phyloP scores from a whole-genome alignment of 78 protist genomes.

The Dictyostelium citrinum region DNA sequence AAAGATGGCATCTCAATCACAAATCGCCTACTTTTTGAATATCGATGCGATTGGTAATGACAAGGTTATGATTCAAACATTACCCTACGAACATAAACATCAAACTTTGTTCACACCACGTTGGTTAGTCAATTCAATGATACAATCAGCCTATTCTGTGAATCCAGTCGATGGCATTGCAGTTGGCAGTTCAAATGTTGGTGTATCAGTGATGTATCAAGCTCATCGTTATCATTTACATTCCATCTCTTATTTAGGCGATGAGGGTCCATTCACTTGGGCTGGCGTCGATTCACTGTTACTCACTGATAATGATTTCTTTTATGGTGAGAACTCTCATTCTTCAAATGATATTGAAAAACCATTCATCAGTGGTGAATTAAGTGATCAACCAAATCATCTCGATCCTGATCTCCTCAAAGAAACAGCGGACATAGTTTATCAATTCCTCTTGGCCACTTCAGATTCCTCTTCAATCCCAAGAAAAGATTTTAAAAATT shows the following conservation, averaged over 20 bases:
- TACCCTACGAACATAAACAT: slow-evolving; percentile 43
- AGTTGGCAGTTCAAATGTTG: slow-evolving; percentile 16
- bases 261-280: slow-evolving; percentile 70
- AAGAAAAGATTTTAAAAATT: not conserved
- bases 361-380: not conserved
- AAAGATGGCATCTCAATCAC: not conserved
- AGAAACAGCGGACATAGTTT: not conserved
- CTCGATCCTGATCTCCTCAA: slow-evolving; percentile 7
- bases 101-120: slow-evolving; percentile 38
- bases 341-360: not conserved
- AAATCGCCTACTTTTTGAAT: slow-evolving; percentile 17
- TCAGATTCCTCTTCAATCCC: not conserved
- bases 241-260: slow-evolving; percentile 9
- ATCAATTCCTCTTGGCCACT: not conserved
- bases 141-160: not conserved
- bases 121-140: slow-evolving; percentile 13
- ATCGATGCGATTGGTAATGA: slow-evolving; percentile 16
- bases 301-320: slow-evolving; percentile 34
- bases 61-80: slow-evolving; percentile 14
- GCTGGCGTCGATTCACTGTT: slow-evolving; percentile 16
- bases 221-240: slow-evolving; percentile 53
- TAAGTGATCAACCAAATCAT: slow-evolving; percentile 34
- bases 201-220: slow-evolving; percentile 35
- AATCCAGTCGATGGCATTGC: not conserved
- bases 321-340: not conserved